Conservation (phyloP, 2,329 filamentous ascomycete species). For the Diaporthe helianthi region DNA sequence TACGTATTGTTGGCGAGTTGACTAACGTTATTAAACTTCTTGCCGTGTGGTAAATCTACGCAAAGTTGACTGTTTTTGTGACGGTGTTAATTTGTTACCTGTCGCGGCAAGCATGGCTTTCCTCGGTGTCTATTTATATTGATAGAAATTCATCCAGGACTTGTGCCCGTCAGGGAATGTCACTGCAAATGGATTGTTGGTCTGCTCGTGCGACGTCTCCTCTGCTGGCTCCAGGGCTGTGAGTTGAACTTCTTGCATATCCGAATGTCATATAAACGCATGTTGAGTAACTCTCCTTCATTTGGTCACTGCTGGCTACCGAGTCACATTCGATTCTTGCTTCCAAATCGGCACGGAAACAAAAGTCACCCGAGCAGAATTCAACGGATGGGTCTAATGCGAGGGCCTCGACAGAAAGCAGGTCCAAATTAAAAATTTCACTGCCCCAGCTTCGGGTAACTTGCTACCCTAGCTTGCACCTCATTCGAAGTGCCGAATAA, state of each 20-base stretch:
- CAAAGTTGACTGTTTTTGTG: background rate
- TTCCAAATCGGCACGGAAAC: too few relatives aligned
- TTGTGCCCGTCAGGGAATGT: background rate
- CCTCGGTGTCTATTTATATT: background rate
- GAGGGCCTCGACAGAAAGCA: background rate
- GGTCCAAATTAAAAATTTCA: background rate
- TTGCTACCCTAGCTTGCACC: background rate
- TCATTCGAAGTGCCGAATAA: background rate
- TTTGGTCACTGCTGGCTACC: too few relatives aligned
- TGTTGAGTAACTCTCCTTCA: background rate
- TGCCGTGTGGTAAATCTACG: too few relatives aligned
- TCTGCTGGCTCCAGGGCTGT: background rate
- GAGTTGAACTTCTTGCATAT: background rate
- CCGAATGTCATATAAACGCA: background rate
- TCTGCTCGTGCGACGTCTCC: too few relatives aligned
- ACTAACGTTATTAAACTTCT: too few relatives aligned
- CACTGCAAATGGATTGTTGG: background rate
- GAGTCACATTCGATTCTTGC: too few relatives aligned
- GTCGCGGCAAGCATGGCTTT: accelerated
- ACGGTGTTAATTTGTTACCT: too few relatives aligned
- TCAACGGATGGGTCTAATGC: background rate
- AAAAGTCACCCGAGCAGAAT: background rate
- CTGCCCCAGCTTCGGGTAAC: too few relatives aligned
- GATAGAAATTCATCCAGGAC: too few relatives aligned
- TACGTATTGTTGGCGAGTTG: too few relatives aligned